Conservation (phyloP, 2,329 filamentous ascomycete species). For the Cercospora nicotianae region DNA sequence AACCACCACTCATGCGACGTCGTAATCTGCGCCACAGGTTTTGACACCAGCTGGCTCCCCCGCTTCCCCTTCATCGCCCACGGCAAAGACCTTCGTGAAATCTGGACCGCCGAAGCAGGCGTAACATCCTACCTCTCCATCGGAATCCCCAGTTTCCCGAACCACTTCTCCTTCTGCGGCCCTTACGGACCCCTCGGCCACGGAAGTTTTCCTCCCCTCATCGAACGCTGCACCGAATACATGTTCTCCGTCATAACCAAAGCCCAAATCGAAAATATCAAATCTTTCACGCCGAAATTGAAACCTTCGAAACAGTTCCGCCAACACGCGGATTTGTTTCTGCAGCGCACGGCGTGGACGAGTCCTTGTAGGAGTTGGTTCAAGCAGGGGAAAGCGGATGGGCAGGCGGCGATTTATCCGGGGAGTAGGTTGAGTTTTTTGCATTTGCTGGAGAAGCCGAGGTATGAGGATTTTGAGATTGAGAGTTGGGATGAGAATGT, state of each 20-base stretch:
- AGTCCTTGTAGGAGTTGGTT: conserved; percentile 40
- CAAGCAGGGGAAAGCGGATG: conserved; percentile 41
- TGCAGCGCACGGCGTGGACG: conserved; percentile 43
- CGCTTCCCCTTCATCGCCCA: conserved; percentile 37
- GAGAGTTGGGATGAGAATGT: conserved; percentile 43
- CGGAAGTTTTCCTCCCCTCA: conserved; percentile 44
- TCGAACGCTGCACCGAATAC: conserved; percentile 45
- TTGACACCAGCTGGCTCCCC: conserved; percentile 40
- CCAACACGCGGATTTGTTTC: conserved; percentile 45
- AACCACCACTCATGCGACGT: conserved; percentile 38
- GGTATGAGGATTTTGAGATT: conserved; percentile 48
- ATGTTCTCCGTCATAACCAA: conserved; percentile 45
- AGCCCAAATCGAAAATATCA: conserved; percentile 46
- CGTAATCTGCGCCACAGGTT: conserved; percentile 43
- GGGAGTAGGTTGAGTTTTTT: conserved; percentile 44
- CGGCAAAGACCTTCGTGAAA: conserved; percentile 37
- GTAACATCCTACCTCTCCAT: conserved; percentile 46
- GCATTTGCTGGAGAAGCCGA: conserved; percentile 39
- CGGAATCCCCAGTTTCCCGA: conserved; percentile 46
- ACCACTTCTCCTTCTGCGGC: conserved; percentile 48
- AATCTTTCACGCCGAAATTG: conserved; percentile 41
- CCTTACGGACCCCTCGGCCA: conserved; percentile 46
- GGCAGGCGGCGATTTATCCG: conserved; percentile 44
- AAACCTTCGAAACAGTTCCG: conserved; percentile 38
- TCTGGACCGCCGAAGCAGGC: conserved; percentile 41